Percentiles rank a stretch among this genome's conserved stretches.
These are phyloP conservation scores for Lotmaria passim DNA, from an alignment of 208 protist species.

Conservation along the genomic window DNA sequence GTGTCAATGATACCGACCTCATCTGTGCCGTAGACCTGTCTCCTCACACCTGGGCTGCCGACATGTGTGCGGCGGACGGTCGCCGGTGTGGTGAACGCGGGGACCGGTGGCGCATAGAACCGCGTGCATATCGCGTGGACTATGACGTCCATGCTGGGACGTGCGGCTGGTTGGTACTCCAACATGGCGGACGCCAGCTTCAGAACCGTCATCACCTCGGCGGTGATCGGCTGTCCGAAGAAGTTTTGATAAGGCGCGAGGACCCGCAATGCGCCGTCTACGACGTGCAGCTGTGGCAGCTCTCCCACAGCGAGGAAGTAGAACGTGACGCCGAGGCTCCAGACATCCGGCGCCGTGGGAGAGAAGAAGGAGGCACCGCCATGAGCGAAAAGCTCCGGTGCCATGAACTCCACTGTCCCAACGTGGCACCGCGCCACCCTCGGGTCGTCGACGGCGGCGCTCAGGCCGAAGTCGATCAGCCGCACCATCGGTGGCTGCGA, in stretches of 20 bases:
- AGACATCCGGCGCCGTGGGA: slow-evolving; percentile 24
- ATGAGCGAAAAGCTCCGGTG: slow-evolving; percentile 5
- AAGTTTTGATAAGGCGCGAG: neutral
- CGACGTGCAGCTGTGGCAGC: neutral
- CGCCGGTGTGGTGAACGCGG: too few species aligned
- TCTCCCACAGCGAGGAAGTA: slow-evolving; percentile 9
- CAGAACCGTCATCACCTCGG: neutral
- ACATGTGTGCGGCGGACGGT: too few species aligned
- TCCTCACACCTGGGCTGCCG: too few species aligned
- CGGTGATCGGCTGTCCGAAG: neutral
- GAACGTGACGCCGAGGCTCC: slow-evolving; percentile 27
- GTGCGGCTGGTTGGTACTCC: neutral
- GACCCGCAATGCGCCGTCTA: neutral
- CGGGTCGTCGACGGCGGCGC: slow-evolving; percentile 7
- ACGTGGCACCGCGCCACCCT: neutral
- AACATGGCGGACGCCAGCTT: neutral
- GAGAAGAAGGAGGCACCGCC: neutral
- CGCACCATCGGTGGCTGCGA: slow-evolving; percentile 13
- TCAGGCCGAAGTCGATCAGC: slow-evolving; percentile 27
- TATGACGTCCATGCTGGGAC: neutral
- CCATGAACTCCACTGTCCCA: slow-evolving; percentile 20
- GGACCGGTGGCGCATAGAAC: too few species aligned
- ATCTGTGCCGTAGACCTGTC: too few species aligned
- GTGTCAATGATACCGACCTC: too few species aligned
- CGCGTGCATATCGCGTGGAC: neutral